Base-by-base conservation (phyloP, 228 moss, liverwort and hornwort genomes). In the Sphagnum fallax region DNA sequence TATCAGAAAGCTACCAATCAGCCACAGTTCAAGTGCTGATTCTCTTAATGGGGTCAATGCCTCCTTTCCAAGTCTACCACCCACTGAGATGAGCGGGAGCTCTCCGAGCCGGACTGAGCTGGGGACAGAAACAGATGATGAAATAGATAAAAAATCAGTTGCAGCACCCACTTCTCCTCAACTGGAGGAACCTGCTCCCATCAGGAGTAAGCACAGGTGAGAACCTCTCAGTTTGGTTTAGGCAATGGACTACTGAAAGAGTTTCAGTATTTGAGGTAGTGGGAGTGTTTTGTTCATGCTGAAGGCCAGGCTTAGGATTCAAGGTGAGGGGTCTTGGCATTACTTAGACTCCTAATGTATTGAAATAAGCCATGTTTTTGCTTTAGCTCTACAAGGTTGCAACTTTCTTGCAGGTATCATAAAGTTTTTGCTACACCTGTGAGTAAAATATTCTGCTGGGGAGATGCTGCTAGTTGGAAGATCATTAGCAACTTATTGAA, bases 201-300 rank as follows among this genome's bases (percentile, higher is more conserved):
- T 75, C 66, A 84, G 79, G 52, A 81, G 74, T 63, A 81, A 72
- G 68, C 76, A 68, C 73, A 79, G 84, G 84, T 81, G 58, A 72
- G 65, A 55, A 55, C 55, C 12, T 8, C 12, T 55, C 55, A 55
- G 32, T 32, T 55, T 55, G 55, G 55, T 12, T 8, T 8, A 55
- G 12, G 55, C 12, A 8, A 12, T 8, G 8, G 55, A 1, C 55
- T 55, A 8, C 55, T 12, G 9, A 8, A 55, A 55, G 12, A 8
- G 9, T 8, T 55, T 55, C 12, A 12, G 55, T 12, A 8, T 55
- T 3, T 55, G 55, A 8, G 8, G 55, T 55, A 55, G 0, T 55
- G 12, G 55, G 55, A 55, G 8, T 8, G 8, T 12, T 8, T 8
- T 55, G 55, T 55, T 32, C 32, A 55, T 8, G 55, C 55, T 8